Conservation (phyloP, 2,329 filamentous ascomycete genomes). For the Ascochyta koolunga region DNA sequence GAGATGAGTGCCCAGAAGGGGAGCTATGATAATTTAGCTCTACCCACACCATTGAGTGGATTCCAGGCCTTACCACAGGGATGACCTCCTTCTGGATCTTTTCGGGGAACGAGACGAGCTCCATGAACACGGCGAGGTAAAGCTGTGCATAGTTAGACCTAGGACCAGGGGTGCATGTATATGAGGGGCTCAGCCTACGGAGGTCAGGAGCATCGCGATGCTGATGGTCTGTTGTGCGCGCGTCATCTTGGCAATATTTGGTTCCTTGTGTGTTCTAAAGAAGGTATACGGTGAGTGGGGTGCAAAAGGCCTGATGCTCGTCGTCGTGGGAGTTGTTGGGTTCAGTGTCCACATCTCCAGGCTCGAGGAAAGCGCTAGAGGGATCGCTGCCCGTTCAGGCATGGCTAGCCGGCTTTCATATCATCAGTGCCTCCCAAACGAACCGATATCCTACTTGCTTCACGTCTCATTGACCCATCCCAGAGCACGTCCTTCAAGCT, state of each 20-base stretch:
- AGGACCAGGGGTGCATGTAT: constrained; percentile 12
- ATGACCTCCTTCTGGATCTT: constrained; percentile 84
- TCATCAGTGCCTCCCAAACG: constrained; percentile 10
- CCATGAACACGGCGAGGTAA: constrained; percentile 85
- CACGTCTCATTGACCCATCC: background rate
- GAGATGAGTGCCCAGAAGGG: constrained; percentile 92
- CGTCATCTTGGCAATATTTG: constrained; percentile 71
- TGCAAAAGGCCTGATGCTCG: constrained; percentile 12
- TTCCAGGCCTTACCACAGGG: constrained; percentile 74
- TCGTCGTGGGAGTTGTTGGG: constrained; percentile 25
- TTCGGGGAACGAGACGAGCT: constrained; percentile 78
- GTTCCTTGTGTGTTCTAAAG: constrained; percentile 14
- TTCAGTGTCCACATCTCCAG: constrained; percentile 35
- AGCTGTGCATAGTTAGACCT: constrained; percentile 63
- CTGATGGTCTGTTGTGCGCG: constrained; percentile 93
- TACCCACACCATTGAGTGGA: background rate
- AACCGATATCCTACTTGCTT: background rate
- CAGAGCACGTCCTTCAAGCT: constrained; percentile 12
- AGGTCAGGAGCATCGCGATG: constrained; percentile 82
- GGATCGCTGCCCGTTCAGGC: constrained; percentile 25
- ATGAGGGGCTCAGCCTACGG: constrained; percentile 63
- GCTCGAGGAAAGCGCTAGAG: constrained; percentile 28
- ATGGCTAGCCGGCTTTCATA: constrained; percentile 25
- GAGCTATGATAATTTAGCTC: constrained; percentile 61
- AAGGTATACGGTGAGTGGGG: constrained; percentile 30